phyloP scores from a whole-genome alignment of 495 filamentous ascomycete species.

The Penicillium robsamsonii region DNA sequence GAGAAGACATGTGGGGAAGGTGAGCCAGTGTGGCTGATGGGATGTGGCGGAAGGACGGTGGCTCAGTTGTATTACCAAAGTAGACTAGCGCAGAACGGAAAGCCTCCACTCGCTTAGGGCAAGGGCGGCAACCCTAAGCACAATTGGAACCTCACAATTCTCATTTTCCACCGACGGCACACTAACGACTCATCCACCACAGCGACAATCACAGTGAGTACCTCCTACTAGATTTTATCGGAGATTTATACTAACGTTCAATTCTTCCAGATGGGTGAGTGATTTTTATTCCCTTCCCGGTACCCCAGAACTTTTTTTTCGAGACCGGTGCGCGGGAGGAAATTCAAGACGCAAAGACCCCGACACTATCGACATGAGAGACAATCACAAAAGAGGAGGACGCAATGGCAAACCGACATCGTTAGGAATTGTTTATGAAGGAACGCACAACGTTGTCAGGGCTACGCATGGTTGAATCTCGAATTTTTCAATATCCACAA shows the following conservation, averaged over 20 bases:
- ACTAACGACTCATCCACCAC: slow-evolving; percentile 51
- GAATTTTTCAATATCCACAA: slow-evolving; percentile 22
- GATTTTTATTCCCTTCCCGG: slow-evolving; percentile 27
- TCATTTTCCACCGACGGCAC: slow-evolving; percentile 43
- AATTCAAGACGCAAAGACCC: slow-evolving; percentile 18
- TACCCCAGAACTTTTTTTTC: slow-evolving; percentile 23
- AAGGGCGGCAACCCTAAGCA: slow-evolving; percentile 50
- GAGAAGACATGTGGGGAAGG: slow-evolving; percentile 10
- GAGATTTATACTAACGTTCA: slow-evolving; percentile 35
- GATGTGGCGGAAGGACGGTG: slow-evolving; percentile 1
- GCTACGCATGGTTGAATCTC: slow-evolving; percentile 14
- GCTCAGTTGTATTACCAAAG: slow-evolving; percentile 12
- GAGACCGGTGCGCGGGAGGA: slow-evolving; percentile 33
- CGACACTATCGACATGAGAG: slow-evolving; percentile 6
- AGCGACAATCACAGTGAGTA: slow-evolving; percentile 58
- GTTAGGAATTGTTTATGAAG: slow-evolving; percentile 1
- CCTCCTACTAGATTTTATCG: slow-evolving; percentile 10
- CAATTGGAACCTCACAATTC: slow-evolving; percentile 48
- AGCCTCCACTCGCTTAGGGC: slow-evolving; percentile 47
- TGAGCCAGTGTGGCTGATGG: slow-evolving; percentile 2
- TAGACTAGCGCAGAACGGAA: slow-evolving; percentile 25
- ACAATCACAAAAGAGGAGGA: slow-evolving; percentile 2
- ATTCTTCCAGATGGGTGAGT: slow-evolving; percentile 56
- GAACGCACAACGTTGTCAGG: slow-evolving; percentile 7
- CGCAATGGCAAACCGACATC: neutral